phyloP scores from a whole-genome alignment of 2,329 filamentous ascomycete species.

The Colletotrichum agaves region DNA sequence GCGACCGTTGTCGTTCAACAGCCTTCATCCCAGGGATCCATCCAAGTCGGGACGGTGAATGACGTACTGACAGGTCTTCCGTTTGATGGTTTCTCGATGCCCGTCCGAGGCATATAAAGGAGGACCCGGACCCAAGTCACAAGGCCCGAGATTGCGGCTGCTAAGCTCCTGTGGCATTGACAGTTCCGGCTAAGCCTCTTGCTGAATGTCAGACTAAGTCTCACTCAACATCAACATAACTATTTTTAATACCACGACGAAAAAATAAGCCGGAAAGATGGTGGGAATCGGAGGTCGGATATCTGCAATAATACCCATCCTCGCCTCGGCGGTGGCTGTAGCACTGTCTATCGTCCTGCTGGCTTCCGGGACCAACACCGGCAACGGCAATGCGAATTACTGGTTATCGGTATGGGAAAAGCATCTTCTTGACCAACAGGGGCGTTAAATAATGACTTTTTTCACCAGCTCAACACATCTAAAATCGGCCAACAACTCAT shows the following conservation, averaged over 20 bases:
- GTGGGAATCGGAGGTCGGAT: slow-evolving; percentile 32
- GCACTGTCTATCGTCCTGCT: slow-evolving; percentile 49
- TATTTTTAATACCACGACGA: background rate
- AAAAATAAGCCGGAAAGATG: background rate
- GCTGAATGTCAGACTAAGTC: background rate
- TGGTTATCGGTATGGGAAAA: slow-evolving; percentile 26
- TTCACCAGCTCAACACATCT: slow-evolving; percentile 37
- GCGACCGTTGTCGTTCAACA: slow-evolving; percentile 11
- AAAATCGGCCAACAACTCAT: slow-evolving; percentile 38
- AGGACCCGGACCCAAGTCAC: background rate
- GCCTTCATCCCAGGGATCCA: slow-evolving; percentile 36
- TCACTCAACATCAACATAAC: background rate
- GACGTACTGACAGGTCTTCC: slow-evolving; percentile 34
- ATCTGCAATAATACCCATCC: slow-evolving; percentile 27
- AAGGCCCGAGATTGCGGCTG: no score
- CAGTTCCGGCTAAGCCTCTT: background rate
- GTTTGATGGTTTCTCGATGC: slow-evolving; percentile 24
- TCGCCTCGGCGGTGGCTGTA: slow-evolving; percentile 39
- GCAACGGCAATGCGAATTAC: slow-evolving; percentile 24
- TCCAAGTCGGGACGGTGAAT: slow-evolving; percentile 25
- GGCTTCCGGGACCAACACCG: slow-evolving; percentile 23
- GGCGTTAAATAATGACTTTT: background rate
- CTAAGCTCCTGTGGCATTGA: background rate
- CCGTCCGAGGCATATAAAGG: slow-evolving; percentile 30
- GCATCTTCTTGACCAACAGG: rapidly evolving